Conservation (phyloP, 2,329 filamentous ascomycete genomes). For the Aphanocladium album region DNA sequence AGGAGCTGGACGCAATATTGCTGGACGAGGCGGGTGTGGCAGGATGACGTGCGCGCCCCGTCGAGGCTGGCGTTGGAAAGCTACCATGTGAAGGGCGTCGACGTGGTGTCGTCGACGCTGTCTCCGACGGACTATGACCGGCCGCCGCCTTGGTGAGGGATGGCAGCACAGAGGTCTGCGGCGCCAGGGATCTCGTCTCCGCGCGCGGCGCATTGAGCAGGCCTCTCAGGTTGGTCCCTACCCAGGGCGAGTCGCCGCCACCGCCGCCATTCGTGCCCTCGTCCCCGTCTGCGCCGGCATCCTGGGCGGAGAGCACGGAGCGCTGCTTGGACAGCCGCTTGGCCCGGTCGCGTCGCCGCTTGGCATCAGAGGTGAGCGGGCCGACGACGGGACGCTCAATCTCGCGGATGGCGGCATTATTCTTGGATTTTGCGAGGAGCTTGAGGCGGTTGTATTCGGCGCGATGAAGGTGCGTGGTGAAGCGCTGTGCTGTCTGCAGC, state of each 20-base stretch:
- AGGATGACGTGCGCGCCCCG: conserved; percentile 1
- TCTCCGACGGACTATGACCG: conserved; percentile 3
- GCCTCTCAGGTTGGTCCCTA: conserved; percentile 33
- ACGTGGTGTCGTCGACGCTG: not conserved
- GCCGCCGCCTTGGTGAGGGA: conserved; percentile 17
- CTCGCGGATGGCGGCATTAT: conserved; percentile 45
- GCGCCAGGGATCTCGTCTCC: conserved; percentile 15
- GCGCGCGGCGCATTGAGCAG: conserved; percentile 39
- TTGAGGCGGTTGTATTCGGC: conserved; percentile 70
- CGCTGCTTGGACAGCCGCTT: conserved; percentile 23
- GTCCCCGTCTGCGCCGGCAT: not conserved
- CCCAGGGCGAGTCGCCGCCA: conserved; percentile 19
- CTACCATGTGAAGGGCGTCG: not conserved
- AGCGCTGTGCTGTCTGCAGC: conserved; percentile 58
- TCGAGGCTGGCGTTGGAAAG: not conserved
- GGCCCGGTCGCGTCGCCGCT: conserved; percentile 18
- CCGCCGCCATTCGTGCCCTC: not conserved
- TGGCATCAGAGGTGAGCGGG: conserved; percentile 23
- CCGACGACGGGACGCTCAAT: conserved; percentile 49
- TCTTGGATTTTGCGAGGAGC: conserved; percentile 47
- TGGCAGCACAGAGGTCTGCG: not conserved
- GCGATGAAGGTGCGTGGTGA: conserved; percentile 71
- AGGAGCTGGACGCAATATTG: not conserved
- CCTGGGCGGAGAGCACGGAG: conserved; percentile 13
- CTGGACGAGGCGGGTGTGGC: not conserved